Conservation (phyloP, 345 rosid species). For the Acer saccharum region DNA sequence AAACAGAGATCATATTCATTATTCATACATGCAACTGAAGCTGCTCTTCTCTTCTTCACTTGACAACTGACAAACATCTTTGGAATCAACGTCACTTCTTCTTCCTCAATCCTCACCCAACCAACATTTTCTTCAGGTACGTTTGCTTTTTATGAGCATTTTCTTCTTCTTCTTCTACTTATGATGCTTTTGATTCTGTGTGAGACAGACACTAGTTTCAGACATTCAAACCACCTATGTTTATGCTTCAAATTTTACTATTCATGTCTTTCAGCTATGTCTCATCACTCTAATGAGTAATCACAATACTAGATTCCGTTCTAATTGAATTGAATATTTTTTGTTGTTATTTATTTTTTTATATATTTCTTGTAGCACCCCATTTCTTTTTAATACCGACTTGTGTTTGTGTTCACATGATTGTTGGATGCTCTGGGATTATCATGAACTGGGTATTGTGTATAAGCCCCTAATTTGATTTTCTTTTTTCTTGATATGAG, state of each 20-base stretch:
- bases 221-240: too few species aligned
- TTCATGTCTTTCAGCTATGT: too few species aligned
- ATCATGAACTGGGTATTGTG: background rate
- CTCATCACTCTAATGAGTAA: too few species aligned
- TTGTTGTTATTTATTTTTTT: too few species aligned
- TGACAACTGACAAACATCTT: background rate
- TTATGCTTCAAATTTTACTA: too few species aligned
- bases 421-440: background rate
- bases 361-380: too few species aligned
- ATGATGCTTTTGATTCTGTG: too few species aligned
- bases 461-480: background rate
- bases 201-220: too few species aligned
- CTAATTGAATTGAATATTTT: too few species aligned
- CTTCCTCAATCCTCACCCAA: background rate
- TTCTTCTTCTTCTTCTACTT: background rate
- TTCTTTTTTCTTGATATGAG: conserved; percentile 7
- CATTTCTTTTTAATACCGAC: too few species aligned
- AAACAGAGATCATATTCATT: background rate
- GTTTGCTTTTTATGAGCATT: background rate
- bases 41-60: background rate
- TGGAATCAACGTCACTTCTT: conserved; percentile 10
- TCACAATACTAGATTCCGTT: too few species aligned
- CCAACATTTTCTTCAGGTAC: conserved; percentile 2
- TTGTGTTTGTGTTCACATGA: too few species aligned
- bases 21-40: background rate